These are phyloP conservation scores for Penicillium sp. DNA, from an alignment of 2,329 filamentous ascomycete species.

Conservation along the genomic window DNA sequence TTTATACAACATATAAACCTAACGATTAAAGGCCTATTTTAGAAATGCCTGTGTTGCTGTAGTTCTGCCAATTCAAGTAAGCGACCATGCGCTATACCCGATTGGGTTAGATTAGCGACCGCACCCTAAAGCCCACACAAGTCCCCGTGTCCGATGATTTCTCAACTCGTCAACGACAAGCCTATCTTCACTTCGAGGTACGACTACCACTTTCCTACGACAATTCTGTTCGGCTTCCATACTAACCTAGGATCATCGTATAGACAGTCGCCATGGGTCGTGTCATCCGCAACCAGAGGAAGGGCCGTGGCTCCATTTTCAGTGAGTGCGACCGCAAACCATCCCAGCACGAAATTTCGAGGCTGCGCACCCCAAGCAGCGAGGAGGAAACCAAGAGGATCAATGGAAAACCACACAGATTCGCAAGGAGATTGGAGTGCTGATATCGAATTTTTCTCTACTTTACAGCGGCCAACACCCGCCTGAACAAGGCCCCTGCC, in stretches of 20 bases:
- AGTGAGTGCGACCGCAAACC: constrained; percentile 54
- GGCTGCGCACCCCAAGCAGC: constrained; percentile 13
- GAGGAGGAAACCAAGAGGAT: constrained; percentile 9
- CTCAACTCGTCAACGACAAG: constrained; percentile 44
- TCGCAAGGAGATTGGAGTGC: constrained; percentile 25
- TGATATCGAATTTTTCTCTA: constrained; percentile 33
- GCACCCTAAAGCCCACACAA: constrained; percentile 48
- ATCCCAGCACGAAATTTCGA: constrained; percentile 19
- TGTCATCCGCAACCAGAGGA: constrained; percentile 75
- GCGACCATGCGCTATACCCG: constrained; percentile 30
- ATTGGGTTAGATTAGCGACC: constrained; percentile 47
- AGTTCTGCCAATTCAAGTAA: constrained; percentile 9
- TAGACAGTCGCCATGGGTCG: constrained; percentile 58
- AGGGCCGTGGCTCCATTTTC: constrained; percentile 76
- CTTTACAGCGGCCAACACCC: constrained; percentile 69
- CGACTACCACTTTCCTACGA: constrained; percentile 35
- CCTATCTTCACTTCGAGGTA: constrained; percentile 46
- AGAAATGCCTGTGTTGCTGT: background rate
- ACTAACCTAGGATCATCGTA: constrained; percentile 36
- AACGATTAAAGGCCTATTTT: background rate
- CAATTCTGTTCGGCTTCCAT: constrained; percentile 27
- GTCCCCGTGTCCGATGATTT: constrained; percentile 40
- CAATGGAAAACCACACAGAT: constrained; percentile 7
- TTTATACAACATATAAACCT: background rate
- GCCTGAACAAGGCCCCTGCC: constrained; percentile 90